phyloP scores from a whole-genome alignment of 257 asterid species.

The Cynanchum wilfordii region DNA sequence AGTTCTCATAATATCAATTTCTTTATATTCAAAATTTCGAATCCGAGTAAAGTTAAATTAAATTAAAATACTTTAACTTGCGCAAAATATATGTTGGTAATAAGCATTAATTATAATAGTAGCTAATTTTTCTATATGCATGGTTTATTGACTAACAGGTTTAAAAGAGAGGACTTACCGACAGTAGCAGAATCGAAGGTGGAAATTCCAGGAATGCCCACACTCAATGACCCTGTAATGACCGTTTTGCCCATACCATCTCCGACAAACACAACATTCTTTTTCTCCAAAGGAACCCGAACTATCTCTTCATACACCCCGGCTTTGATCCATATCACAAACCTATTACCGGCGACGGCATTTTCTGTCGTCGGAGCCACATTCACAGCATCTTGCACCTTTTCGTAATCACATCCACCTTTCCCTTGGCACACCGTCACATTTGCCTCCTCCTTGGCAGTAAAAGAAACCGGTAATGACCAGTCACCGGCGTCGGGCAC shows the following conservation, averaged over 20 bases:
- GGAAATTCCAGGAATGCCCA: conserved; percentile 40
- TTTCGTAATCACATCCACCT: conserved; percentile 33
- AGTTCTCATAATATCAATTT: no score
- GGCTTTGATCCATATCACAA: conserved; percentile 49
- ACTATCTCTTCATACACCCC: conserved; percentile 64
- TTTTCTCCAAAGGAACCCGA: conserved; percentile 58
- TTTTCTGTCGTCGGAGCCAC: conserved; percentile 34
- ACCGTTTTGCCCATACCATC: conserved; percentile 72
- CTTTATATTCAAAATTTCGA: no score
- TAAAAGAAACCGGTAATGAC: background rate
- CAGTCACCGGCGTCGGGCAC: conserved; percentile 1
- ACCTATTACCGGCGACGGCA: conserved; percentile 27
- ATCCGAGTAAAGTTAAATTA: no score
- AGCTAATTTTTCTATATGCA: no score
- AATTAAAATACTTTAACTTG: no score
- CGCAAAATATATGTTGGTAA: no score
- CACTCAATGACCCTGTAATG: conserved; percentile 52
- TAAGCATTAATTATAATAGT: no score
- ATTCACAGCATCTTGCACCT: conserved; percentile 61
- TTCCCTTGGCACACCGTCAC: conserved; percentile 43
- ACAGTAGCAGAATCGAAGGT: conserved; percentile 66
- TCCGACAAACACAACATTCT: conserved; percentile 55
- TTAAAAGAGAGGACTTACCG: conserved; percentile 24
- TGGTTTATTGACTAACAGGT: no score
- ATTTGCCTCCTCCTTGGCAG: conserved; percentile 34